Percentiles rank a stretch among this genome's conserved stretches.
These are phyloP conservation scores for Lenwebbia sp. DNA, from an alignment of 345 rosid genomes.

Conservation along the genomic window DNA sequence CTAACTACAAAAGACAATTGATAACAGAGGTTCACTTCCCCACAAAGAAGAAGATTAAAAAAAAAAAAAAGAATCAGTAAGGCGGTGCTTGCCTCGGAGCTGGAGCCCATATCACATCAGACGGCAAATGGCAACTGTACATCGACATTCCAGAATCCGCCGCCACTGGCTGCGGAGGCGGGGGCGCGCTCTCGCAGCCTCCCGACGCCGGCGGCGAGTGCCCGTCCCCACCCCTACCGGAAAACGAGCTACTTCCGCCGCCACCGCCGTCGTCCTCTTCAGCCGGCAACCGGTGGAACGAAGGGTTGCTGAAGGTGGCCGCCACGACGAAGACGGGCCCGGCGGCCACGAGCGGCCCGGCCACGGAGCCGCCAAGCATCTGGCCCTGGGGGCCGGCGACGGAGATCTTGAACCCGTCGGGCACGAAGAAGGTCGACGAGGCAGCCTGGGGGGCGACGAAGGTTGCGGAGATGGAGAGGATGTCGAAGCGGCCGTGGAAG, in stretches of 20 bases:
- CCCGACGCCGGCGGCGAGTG: conserved; percentile 44
- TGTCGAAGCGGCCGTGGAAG: conserved; percentile 83
- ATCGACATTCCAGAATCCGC: conserved; percentile 51
- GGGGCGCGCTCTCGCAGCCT: conserved; percentile 33
- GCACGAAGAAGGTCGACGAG: conserved; percentile 32
- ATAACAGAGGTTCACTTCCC: background rate
- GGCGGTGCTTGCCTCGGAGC: conserved; percentile 51
- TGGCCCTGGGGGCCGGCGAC: conserved; percentile 12
- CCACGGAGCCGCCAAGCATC: conserved; percentile 9
- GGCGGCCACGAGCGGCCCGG: conserved; percentile 7
- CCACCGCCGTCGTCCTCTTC: conserved; percentile 28
- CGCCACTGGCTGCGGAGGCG: conserved; percentile 7
- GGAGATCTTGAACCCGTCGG: conserved; percentile 13
- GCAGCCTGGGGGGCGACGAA: conserved; percentile 49
- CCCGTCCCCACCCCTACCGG: conserved; percentile 38
- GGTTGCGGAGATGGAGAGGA: conserved; percentile 85
- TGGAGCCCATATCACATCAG: conserved; percentile 76
- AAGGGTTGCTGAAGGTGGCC: conserved; percentile 2
- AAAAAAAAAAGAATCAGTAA: conserved; percentile 9
- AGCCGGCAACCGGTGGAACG: conserved; percentile 1
- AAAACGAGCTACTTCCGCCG: conserved; percentile 25
- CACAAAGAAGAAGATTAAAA: background rate
- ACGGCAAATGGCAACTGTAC: conserved; percentile 54
- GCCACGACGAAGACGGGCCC: conserved; percentile 13
- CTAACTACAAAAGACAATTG: background rate